These are phyloP conservation scores for Lactifluus pinguis DNA, from an alignment of 768 basidiomycete species.

Conservation along the genomic window DNA sequence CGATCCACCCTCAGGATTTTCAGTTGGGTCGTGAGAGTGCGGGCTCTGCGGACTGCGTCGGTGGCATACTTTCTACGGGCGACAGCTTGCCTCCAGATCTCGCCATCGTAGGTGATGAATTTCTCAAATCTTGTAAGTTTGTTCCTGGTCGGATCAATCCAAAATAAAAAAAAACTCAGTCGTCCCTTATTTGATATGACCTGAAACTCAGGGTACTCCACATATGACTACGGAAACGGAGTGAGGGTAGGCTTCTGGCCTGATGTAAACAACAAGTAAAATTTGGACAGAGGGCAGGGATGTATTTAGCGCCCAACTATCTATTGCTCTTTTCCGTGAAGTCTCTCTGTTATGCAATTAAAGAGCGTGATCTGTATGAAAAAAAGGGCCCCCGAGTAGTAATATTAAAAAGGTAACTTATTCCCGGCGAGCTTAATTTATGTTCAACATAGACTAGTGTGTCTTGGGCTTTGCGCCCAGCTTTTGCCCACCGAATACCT, in stretches of 20 bases:
- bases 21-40: conserved; percentile 38
- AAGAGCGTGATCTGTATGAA: not conserved
- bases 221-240: conserved; percentile 49
- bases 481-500: conserved; percentile 38
- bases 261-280: conserved; percentile 38
- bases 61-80: conserved; percentile 41
- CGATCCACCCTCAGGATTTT: conserved; percentile 42
- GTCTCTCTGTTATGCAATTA: not conserved
- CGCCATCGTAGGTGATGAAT: conserved; percentile 54
- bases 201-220: conserved; percentile 42
- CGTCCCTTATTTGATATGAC: not conserved
- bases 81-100: conserved; percentile 42
- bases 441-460: not conserved
- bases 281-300: not conserved
- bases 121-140: conserved; percentile 56
- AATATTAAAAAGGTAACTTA: not conserved
- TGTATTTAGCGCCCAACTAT: not conserved
- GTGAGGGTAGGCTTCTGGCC: conserved; percentile 50
- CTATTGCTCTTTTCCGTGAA: not conserved
- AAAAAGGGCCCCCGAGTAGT: not conserved
- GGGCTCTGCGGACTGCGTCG: conserved; percentile 44
- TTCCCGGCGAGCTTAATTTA: not conserved
- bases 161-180: not conserved
- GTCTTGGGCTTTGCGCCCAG: conserved; percentile 31
- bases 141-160: not conserved